Percentiles rank a stretch among this genome's conserved stretches.
Evolutionary conservation across 305 asterid genomes (phyloP).

Genomic region (Fraxinus baroniana): DNA sequence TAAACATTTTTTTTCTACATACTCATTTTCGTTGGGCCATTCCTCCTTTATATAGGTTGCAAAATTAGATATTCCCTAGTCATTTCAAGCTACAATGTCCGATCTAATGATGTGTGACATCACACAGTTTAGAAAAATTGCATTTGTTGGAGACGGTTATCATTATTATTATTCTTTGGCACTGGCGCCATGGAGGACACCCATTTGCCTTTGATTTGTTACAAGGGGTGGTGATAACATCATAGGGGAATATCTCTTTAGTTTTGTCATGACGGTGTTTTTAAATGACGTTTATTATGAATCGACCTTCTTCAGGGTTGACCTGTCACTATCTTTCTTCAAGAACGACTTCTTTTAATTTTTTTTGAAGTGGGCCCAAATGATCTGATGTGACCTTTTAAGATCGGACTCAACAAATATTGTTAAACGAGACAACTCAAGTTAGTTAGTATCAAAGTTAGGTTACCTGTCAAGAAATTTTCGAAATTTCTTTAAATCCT

Average conservation of each 20-base stretch:
- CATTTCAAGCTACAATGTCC: background rate
- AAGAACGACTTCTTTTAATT: background rate
- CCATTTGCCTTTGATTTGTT: background rate
- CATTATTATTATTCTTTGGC: background rate
- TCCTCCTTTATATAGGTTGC: background rate
- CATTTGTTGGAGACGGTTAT: background rate
- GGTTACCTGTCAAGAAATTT: background rate
- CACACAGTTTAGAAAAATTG: background rate
- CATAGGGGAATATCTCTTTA: background rate
- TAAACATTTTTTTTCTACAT: too few species aligned
- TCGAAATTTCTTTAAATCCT: background rate
- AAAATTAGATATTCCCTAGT: background rate
- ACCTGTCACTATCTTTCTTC: background rate
- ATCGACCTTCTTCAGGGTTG: background rate
- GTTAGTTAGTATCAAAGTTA: background rate
- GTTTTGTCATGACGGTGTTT: background rate
- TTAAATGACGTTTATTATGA: background rate
- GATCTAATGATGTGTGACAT: background rate
- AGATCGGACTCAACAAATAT: background rate
- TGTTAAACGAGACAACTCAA: background rate
- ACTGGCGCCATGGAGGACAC: background rate
- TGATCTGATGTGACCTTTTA: background rate
- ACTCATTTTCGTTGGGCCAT: background rate
- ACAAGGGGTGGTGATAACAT: background rate
- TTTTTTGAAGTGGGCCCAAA: background rate